Percentiles rank a stretch among this genome's conserved stretches.
Conservation (phyloP, 495 filamentous ascomycete genomes). For the Penicillium bovifimosum region DNA sequence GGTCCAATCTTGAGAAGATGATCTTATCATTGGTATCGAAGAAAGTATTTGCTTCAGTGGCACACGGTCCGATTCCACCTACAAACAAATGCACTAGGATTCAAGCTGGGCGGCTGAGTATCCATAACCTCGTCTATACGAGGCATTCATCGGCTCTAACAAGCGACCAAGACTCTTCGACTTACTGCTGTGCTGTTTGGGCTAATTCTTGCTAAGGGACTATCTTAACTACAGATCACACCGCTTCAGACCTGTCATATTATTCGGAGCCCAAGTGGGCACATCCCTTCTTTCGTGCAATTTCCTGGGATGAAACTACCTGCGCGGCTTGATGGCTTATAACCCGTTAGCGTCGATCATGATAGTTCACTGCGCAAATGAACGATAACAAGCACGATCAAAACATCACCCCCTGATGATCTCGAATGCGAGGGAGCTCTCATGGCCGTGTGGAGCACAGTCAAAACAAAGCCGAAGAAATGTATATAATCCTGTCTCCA, state of each 20-base stretch:
- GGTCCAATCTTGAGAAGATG: neutral
- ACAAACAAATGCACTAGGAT: too few relatives aligned
- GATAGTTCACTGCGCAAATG: conserved; percentile 5
- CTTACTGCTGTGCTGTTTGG: too few relatives aligned
- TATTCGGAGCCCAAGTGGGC: conserved; percentile 14
- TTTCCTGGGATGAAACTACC: conserved; percentile 2
- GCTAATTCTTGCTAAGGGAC: conserved; percentile 4
- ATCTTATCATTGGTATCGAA: neutral
- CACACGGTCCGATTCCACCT: neutral
- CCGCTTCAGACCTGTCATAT: neutral
- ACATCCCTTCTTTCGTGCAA: conserved; percentile 6
- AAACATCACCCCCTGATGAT: conserved; percentile 16
- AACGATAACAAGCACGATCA: conserved; percentile 1
- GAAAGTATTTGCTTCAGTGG: neutral
- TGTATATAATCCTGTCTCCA: conserved; percentile 23
- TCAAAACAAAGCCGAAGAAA: conserved; percentile 3
- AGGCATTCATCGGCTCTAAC: neutral
- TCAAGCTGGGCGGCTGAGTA: too few relatives aligned
- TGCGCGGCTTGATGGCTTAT: conserved; percentile 1
- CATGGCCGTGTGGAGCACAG: neutral
- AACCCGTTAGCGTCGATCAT: conserved; percentile 11
- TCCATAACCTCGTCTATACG: neutral
- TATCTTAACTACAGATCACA: neutral
- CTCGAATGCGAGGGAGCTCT: conserved; percentile 6
- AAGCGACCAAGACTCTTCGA: neutral